A percentile compares a stretch with the other conserved stretches of the same genome.
Evolutionary conservation across 768 basidiomycete species (phyloP).

Genomic region (Tephrocybe sp.): DNA sequence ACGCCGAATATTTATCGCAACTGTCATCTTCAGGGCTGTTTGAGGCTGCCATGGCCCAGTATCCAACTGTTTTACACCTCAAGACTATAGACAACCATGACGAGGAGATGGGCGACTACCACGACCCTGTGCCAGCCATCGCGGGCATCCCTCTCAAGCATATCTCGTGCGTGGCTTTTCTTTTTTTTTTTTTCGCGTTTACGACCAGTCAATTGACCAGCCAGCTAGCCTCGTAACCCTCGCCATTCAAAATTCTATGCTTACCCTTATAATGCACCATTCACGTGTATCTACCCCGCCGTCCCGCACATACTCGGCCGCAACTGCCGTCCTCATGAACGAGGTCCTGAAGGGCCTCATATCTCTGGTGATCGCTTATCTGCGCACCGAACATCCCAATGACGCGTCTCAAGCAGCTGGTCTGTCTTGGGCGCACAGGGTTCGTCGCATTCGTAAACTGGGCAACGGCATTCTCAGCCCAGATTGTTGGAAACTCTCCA

Average conservation of each 20-base stretch:
- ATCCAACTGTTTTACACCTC: slow-evolving; percentile 14
- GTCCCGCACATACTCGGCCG: slow-evolving; percentile 84
- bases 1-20: not conserved
- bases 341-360: slow-evolving; percentile 92
- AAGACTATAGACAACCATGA: slow-evolving; percentile 33
- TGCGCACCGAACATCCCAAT: slow-evolving; percentile 46
- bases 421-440: slow-evolving; percentile 5
- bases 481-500: slow-evolving; percentile 97
- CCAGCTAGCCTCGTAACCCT: slow-evolving; percentile 67
- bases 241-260: slow-evolving; percentile 87
- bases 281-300: slow-evolving; percentile 82
- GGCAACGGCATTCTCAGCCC: slow-evolving; percentile 75
- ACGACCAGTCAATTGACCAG: not conserved
- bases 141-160: slow-evolving; percentile 79
- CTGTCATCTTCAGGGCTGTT: slow-evolving; percentile 2
- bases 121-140: slow-evolving; percentile 47
- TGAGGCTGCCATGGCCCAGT: slow-evolving; percentile 19
- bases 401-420: slow-evolving; percentile 29
- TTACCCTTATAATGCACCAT: slow-evolving; percentile 96
- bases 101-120: slow-evolving; percentile 42
- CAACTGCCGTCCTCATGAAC: slow-evolving; percentile 90
- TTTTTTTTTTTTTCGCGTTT: not conserved
- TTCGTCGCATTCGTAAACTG: slow-evolving; percentile 49
- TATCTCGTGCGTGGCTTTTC: slow-evolving; percentile 58
- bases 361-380: slow-evolving; percentile 82